phyloP scores from a whole-genome alignment of 1,284 basidiomycete genomes.

The Tilletia walkeri region DNA sequence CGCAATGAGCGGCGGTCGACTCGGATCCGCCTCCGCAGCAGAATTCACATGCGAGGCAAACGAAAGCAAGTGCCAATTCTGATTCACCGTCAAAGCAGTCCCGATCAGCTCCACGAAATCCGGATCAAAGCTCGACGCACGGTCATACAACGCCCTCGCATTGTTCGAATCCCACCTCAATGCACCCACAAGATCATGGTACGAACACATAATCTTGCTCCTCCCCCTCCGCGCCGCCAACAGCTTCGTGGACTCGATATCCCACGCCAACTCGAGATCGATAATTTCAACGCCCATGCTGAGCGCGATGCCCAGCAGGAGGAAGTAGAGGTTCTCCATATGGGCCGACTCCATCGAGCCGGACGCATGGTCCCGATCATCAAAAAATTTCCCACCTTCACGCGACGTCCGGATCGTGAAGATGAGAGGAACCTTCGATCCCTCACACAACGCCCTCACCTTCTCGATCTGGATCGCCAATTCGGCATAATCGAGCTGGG shows the following conservation, averaged over 20 bases:
- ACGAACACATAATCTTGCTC: conserved; percentile 21
- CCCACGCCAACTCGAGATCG: conserved; percentile 27
- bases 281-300: conserved; percentile 23
- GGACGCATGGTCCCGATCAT: conserved; percentile 22
- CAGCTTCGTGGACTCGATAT: not conserved
- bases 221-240: conserved; percentile 15
- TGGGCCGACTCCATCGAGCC: conserved; percentile 19
- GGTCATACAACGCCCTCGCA: conserved; percentile 23
- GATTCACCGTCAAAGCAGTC: conserved; percentile 18
- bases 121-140: conserved; percentile 21
- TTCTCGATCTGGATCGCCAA: conserved; percentile 23
- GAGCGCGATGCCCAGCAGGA: conserved; percentile 19
- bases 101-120: conserved; percentile 26
- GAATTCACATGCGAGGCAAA: conserved; percentile 21
- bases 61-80: conserved; percentile 23
- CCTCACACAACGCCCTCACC: conserved; percentile 12
- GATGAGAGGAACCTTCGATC: conserved; percentile 20
- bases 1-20: conserved; percentile 24
- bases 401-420: conserved; percentile 24
- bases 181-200: conserved; percentile 25
- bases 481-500: conserved; percentile 22
- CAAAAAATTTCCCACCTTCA: conserved; percentile 25
- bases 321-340: conserved; percentile 25
- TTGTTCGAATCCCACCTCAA: conserved; percentile 22
- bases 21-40: conserved; percentile 18